A percentile compares a stretch with the other conserved stretches of the same genome.
These are phyloP conservation scores for Neospermospora avenae DNA, from an alignment of 2,329 filamentous ascomycete species.

Conservation along the genomic window DNA sequence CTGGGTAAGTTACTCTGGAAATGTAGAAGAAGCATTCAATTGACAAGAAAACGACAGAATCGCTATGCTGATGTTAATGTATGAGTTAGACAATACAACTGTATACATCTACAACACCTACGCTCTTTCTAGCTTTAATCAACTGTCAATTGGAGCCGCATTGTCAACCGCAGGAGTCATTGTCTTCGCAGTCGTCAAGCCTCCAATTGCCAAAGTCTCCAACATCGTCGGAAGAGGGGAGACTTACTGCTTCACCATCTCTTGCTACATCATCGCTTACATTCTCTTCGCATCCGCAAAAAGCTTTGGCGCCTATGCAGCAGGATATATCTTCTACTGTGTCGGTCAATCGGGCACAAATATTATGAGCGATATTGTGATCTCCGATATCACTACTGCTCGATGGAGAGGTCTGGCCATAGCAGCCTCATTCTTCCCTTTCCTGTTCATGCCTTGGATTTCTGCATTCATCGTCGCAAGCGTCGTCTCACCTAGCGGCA, in stretches of 20 bases:
- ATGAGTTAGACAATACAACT: conserved; percentile 34
- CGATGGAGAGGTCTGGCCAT: conserved; percentile 50
- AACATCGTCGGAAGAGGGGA: conserved; percentile 62
- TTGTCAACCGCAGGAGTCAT: conserved; percentile 36
- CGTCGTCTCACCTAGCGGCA: conserved; percentile 37
- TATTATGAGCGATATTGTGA: conserved; percentile 60
- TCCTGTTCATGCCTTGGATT: conserved; percentile 54
- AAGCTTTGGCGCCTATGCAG: conserved; percentile 49
- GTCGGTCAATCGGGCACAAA: conserved; percentile 57
- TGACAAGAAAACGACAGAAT: conserved; percentile 17
- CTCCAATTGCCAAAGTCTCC: conserved; percentile 58
- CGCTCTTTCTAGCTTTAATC: conserved; percentile 34
- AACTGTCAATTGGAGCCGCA: conserved; percentile 33
- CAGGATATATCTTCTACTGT: conserved; percentile 55
- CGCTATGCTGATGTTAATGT: conserved; percentile 31
- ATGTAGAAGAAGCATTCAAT: background rate
- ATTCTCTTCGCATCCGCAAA: conserved; percentile 54
- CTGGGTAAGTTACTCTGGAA: conserved; percentile 18
- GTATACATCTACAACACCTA: conserved; percentile 36
- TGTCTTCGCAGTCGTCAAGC: conserved; percentile 52
- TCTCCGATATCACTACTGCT: conserved; percentile 56
- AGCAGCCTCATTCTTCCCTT: conserved; percentile 50
- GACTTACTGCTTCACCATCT: conserved; percentile 53
- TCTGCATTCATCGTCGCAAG: conserved; percentile 47
- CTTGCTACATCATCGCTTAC: conserved; percentile 54